Evolutionary conservation across 805 yeast genomes (phyloP).

Genomic region (Nakazawaea ishiwadae): DNA sequence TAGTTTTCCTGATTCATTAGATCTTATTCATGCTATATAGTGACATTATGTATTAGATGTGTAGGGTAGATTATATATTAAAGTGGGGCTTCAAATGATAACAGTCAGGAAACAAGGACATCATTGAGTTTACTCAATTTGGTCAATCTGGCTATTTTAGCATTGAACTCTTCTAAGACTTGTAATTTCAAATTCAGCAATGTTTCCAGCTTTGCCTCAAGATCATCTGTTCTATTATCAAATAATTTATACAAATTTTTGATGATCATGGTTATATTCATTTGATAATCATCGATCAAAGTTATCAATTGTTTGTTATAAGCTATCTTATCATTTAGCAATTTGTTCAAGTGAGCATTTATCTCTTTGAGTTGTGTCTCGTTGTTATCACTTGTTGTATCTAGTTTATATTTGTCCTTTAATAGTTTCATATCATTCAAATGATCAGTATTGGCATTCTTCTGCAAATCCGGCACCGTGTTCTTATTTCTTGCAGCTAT

Average conservation of each 20-base stretch:
- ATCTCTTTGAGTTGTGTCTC: background rate
- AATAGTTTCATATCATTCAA: conserved; percentile 2
- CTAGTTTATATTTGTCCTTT: background rate
- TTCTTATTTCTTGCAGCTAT: too few species aligned
- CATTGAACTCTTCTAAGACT: conserved; percentile 3
- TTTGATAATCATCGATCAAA: conserved; percentile 13
- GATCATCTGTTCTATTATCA: background rate
- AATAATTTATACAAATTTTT: conserved; percentile 5
- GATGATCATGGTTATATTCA: conserved; percentile 7
- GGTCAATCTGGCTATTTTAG: background rate
- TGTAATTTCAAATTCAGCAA: background rate
- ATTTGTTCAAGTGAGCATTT: background rate
- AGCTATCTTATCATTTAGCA: conserved; percentile 6
- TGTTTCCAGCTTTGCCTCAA: conserved; percentile 3
- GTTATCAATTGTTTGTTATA: conserved; percentile 10
- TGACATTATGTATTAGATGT: too few species aligned
- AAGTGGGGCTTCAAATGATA: too few species aligned
- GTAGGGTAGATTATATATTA: too few species aligned
- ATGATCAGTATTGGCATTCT: too few species aligned
- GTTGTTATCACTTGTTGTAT: background rate
- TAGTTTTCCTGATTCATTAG: too few species aligned
- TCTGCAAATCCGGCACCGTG: too few species aligned
- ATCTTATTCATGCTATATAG: too few species aligned
- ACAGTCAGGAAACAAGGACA: too few species aligned
- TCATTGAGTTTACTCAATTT: conserved; percentile 3